Base-by-base conservation (phyloP, 225 moss, liverwort and hornwort species). In the Lunularia cruciata region DNA sequence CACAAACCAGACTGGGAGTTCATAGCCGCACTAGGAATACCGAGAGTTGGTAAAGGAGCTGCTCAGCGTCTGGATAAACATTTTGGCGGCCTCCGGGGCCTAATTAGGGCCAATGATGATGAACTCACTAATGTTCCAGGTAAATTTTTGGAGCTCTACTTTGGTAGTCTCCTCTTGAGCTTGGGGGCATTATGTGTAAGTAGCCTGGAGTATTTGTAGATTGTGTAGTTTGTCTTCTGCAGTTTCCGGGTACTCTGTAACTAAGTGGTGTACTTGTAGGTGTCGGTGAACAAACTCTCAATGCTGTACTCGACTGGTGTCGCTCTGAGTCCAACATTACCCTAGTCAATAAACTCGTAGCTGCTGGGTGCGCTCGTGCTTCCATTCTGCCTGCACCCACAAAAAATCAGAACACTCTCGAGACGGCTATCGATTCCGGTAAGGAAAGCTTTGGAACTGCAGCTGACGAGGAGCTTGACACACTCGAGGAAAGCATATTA, bases 1-100 rank as follows among this genome's bases (percentile, higher is more conserved):
- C 72, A 74, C 30, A 87, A 84, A 78, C 55, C 79, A 5, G 74
- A 91, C 62, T 80, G 80, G 77, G 84, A 81, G 58, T 83, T 91
- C 37, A 77, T 94, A 71, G 79, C 78, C 26, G 87, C 94, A 39
- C 68, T 94, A 20, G 91, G 94, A 30, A 91, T 94, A 72, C 91
- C 90, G n/a, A 79, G 77, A 75, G 91, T 94, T 60, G 94, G 94
- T 64, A 71, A 51, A 30, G 72, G 74, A 46, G 71, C 84, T 71
- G 86, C 89, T 46, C 83, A 89, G 79, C 81, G 84, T 47, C 75
- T 91, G 66, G 91, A 79, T 57, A 69, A 82, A 58, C 81, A 82
- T 72, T 84, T 94, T 77, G 86, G 91, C 65, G 86, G 81, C 65
- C 79, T 94, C 57, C 66, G 70, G 37, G 79, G 81, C 61, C 78